Base-by-base conservation (phyloP, 2,329 filamentous ascomycete genomes). In the Botrytis tulipae region DNA sequence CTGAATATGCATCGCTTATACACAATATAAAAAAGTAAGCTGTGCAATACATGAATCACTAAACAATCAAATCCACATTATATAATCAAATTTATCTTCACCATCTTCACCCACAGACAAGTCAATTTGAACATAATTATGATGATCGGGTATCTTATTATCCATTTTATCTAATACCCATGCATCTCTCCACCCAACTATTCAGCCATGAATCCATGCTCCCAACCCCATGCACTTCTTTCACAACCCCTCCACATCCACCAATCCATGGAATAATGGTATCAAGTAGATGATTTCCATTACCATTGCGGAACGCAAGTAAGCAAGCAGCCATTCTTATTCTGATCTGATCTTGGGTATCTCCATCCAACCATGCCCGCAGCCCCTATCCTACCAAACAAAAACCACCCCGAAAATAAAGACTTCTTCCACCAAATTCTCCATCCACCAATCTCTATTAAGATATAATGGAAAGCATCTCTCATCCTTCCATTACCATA, bases 301-400 rank as follows among this genome's bases (percentile, higher is more conserved):
- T n/a, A 25, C 42, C 51, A 60, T 70, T 42, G 46, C 25, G 35
- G 46, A 67, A 54, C 46, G 46, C 67, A 60, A 40, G 54, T 40
- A n/a, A 57, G n/a, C 51, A 57, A 57, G 51, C n/a, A 57, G n/a
- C 37, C 48, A 70, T 70, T 67, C 67, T 70, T 60, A 70, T 70
- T 71, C 70, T 71, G 70, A 54, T 60, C 62, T 68, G 61, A 72
- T 72, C 70, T 72, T 67, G 70, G 70, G 70, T 72, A 72, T 72
- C 70, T 72, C 70, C 70, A 72, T 67, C 70, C 70, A 72, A 44
- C 61, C 61, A 72, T 54, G 61, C 70, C 70, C n/a, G 51, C 51
- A 57, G 51, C n/a, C 37, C 44, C 60, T 25, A 60, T 70, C 59
- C 60, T 66, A 65, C 42, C 70, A 63, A 71, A 57, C 42, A 71